Conservation (phyloP, 1,284 basidiomycete genomes). For the Ustilago trichophora region DNA sequence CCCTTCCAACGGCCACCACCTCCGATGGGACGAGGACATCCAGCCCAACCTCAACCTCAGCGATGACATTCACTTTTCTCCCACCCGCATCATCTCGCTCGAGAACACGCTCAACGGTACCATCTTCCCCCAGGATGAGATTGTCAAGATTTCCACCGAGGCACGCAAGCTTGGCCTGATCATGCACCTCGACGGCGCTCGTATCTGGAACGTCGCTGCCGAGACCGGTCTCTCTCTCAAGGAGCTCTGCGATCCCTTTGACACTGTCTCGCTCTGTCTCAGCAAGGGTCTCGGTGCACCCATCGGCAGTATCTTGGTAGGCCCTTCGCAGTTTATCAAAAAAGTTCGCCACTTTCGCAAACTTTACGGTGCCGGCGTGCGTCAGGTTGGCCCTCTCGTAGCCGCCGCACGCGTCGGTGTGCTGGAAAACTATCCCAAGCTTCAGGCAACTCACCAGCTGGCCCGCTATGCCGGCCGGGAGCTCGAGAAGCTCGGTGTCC, state of each 20-base stretch:
- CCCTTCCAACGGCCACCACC: slow-evolving; percentile 81
- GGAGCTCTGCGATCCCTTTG: slow-evolving; percentile 87
- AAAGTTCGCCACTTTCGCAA: slow-evolving; percentile 78
- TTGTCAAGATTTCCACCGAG: slow-evolving; percentile 81
- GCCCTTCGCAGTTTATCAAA: slow-evolving; percentile 74
- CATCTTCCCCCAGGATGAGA: slow-evolving; percentile 89
- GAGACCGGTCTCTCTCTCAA: slow-evolving; percentile 70
- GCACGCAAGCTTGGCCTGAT: slow-evolving; percentile 72
- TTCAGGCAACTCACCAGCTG: slow-evolving; percentile 81
- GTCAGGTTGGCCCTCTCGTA: slow-evolving; percentile 72
- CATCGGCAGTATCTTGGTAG: slow-evolving; percentile 84
- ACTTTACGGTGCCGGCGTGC: slow-evolving; percentile 92
- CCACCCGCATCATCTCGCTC: slow-evolving; percentile 81
- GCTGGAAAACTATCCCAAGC: slow-evolving; percentile 81
- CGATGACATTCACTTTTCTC: slow-evolving; percentile 69
- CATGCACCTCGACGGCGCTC: slow-evolving; percentile 93
- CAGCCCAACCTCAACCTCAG: slow-evolving; percentile 71
- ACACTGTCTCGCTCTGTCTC: slow-evolving; percentile 91
- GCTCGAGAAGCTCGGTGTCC: slow-evolving; percentile 78
- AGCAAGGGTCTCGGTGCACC: slow-evolving; percentile 96
- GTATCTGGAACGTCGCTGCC: slow-evolving; percentile 89
- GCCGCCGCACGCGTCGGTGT: slow-evolving; percentile 87
- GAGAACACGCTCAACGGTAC: slow-evolving; percentile 89
- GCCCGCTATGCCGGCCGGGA: slow-evolving; percentile 77
- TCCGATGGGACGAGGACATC: slow-evolving; percentile 82